phyloP scores from a whole-genome alignment of 2,329 filamentous ascomycete species.

The Colletotrichum simmondsii region DNA sequence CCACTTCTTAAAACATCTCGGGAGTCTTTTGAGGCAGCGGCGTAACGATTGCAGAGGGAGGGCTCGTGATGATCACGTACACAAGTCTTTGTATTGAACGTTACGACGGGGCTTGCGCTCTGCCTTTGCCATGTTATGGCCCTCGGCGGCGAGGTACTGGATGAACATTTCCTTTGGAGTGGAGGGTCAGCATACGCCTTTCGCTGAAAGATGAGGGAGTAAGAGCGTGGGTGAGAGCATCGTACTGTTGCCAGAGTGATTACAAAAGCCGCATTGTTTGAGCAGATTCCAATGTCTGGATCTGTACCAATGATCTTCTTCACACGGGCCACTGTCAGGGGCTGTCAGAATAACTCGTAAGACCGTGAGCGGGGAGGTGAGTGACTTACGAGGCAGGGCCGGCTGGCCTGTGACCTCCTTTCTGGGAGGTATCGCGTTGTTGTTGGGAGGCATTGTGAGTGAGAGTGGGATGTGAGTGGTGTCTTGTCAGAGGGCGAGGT shows the following conservation, averaged over 20 bases:
- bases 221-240: conserved; percentile 11
- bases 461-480: background rate
- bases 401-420: conserved; percentile 88
- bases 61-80: conserved; percentile 55
- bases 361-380: conserved; percentile 19
- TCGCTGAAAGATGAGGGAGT: background rate
- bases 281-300: conserved; percentile 85
- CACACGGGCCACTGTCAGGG: conserved; percentile 81
- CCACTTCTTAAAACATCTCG: background rate
- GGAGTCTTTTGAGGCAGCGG: background rate
- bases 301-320: conserved; percentile 96
- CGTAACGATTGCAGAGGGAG: background rate
- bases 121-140: conserved; percentile 87
- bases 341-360: conserved; percentile 11
- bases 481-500: background rate
- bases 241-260: conserved; percentile 88
- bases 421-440: conserved; percentile 80
- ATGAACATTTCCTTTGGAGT: conserved; percentile 89
- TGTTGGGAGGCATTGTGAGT: conserved; percentile 86
- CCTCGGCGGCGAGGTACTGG: conserved; percentile 87
- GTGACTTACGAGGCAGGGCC: conserved; percentile 79
- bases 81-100: conserved; percentile 94
- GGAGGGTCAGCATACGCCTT: background rate
- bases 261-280: conserved; percentile 93
- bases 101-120: conserved; percentile 93